A percentile compares a stretch with the other conserved stretches of the same genome.
Evolutionary conservation across 2,329 filamentous ascomycete species (phyloP).

Genomic region (Botrytis deweyae): DNA sequence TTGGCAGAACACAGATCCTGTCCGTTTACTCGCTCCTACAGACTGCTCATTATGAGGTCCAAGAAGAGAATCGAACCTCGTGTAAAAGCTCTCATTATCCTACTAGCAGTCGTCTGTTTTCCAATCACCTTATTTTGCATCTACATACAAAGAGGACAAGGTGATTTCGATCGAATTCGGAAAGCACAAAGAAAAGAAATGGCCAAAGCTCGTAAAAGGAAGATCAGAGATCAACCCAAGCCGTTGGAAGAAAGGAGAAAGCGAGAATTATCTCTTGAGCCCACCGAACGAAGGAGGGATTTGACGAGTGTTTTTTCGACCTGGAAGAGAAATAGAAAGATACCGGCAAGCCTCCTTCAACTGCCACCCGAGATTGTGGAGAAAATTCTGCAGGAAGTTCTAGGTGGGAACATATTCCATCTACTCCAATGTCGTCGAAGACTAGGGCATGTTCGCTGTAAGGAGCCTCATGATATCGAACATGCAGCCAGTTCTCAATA

Average conservation of each 20-base stretch:
- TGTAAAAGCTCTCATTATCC: not conserved
- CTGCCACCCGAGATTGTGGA: not conserved
- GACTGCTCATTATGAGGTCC: not conserved
- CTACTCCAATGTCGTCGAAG: slow-evolving; percentile 3
- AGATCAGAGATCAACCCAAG: not conserved
- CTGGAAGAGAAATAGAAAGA: not conserved
- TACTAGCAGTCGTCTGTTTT: not conserved
- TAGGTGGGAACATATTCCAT: not conserved
- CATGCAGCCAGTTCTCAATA: not conserved
- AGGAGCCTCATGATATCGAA: not conserved
- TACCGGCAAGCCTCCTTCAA: not conserved
- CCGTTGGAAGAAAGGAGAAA: not conserved
- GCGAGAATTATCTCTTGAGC: slow-evolving; percentile 1
- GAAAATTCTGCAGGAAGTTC: slow-evolving; percentile 3
- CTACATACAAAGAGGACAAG: not conserved
- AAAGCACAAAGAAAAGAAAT: not conserved
- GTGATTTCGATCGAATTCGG: not conserved
- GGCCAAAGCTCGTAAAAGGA: not conserved
- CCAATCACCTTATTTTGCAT: not conserved
- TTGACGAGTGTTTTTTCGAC: not conserved
- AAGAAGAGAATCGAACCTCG: no score
- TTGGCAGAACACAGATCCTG: not conserved
- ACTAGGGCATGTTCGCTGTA: slow-evolving; percentile 8
- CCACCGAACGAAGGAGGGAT: not conserved
- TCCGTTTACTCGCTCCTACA: not conserved